Evolutionary conservation across 495 filamentous ascomycete genomes (phyloP), one percentile per base, ranked within the genome.

Genomic region (Friedmanniomyces endolithicus): DNA sequence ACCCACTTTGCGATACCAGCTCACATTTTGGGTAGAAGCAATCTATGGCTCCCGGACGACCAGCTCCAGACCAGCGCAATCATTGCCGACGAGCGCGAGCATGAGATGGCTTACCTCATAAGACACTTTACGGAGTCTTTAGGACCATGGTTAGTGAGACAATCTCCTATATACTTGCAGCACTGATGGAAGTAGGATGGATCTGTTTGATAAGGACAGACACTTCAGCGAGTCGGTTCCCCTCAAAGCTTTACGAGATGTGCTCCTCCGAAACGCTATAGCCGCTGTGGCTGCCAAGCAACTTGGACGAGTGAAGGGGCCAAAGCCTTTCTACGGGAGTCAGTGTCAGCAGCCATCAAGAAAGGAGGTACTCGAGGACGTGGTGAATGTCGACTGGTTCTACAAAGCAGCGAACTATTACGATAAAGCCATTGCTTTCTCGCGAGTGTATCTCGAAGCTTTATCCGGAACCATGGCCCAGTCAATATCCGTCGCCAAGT

Each of bases 261-360:
- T 77, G 1, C 68, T 84, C 7, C 63, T 82, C 25, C 78, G 78
- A 54, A 78, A 79, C 57, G 78, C 79, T 14, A 77, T 79, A 11
- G 76, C 78, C 58, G 79, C 81, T 33, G 81, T 80, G 55, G 73
- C 79, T 7, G 81, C 79, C 19, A 84, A 83, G 55, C 78, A 81
- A 57, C 65, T 83, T 11, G 74, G 74, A 12, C 73, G 77, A 39
- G 77, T 81, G 6, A 71, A 73, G 58, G 74, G 73, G 19, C 61
- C 63, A 20, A 78, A 78, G 62, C 69, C 75, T 0, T 64, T 72
- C 22, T 64, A 75, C 53, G 72, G 76, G 25, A 73, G 73, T 1
- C 68, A 70, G 31, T 74, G 69, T 24, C 69, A 70, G 12, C 71
- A 67, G 22, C 77, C 75, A 63, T 73, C 78, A 8, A 67, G 66